Evolutionary conservation across 495 filamentous ascomycete genomes (phyloP), one percentile per base, ranked within the genome.

Genomic region (Sporormia fimetaria): DNA sequence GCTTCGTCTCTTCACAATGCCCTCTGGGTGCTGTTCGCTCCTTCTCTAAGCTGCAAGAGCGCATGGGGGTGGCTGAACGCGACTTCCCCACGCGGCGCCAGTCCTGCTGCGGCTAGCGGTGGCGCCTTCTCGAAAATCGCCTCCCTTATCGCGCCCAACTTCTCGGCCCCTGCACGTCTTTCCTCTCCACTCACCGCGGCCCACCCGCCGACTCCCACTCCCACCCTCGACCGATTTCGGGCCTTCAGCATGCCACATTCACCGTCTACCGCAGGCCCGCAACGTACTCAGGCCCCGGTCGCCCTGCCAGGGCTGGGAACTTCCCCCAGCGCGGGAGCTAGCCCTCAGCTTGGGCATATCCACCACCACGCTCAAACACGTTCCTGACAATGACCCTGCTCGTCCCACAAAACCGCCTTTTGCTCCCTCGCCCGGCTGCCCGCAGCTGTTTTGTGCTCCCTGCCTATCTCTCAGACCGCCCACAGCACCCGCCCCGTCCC

Each of bases 291-390:
- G n/a, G n/a, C n/a, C n/a, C n/a, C n/a, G n/a, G n/a, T n/a, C n/a
- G n/a, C n/a, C n/a, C n/a, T 43, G 42, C 31, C 42, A 51, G 48
- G 42, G 36, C 42, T 41, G 26, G 14, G 4, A 34, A 40, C 42
- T 6, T 26, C 23, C 40, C 47, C 34, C 47, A 27, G 49, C 49
- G 38, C 49, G 44, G 44, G 44, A 44, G 44, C 49, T 52, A 48
- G 40, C 24, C 49, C 24, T 15, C 40, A 44, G 44, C 49, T 53
- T n/a, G n/a, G n/a, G n/a, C n/a, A n/a, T n/a, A n/a, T n/a, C n/a
- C n/a, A n/a, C n/a, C n/a, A n/a, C n/a, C n/a, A n/a, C n/a, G n/a
- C n/a, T n/a, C n/a, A n/a, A n/a, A n/a, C n/a, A n/a, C n/a, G n/a
- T n/a, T n/a, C n/a, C n/a, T n/a, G n/a, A n/a, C n/a, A n/a, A n/a